Base-by-base conservation (phyloP, 805 yeast genomes). In the Sugiyamaella qingdaonensis region DNA sequence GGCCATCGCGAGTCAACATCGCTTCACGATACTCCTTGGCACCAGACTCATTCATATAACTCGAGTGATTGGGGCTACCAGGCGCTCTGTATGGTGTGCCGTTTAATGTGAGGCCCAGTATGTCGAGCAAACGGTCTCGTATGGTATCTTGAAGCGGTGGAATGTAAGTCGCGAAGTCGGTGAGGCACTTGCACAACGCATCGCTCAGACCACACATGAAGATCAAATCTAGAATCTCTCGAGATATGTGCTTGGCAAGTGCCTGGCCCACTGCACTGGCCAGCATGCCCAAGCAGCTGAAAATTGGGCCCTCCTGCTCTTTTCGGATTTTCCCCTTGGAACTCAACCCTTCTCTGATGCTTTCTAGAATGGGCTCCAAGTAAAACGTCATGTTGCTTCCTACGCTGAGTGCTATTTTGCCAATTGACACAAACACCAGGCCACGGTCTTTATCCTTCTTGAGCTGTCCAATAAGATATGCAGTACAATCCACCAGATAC, bases 231-330 rank as follows among this genome's bases (percentile, higher is more conserved):
- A 92, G 71, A 19, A 92, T 77, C 62, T 88, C 95, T 56, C 85
- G 79, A 58, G 89, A 91, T 52, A 94, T 72, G 65, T 88, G 90
- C 64, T 92, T 94, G 0, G 97, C 88, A 52, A 92, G 73, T 0
- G 96, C 95, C 10, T 96, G 95, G 0, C 97, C 97, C 13, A 92
- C 88, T 0, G 98, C 92, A 24, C 78, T 78, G 0, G 97, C 91
- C 35, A 94, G 71, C 69, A 88, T 86, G 0, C 95, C 88, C 43
- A 92, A 77, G 66, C 98, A 94, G 61, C 86, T 88, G 63, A 91
- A 92, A 18, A 92, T 80, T 1, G 96, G 90, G 0, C 88, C 85
- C 59, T 88, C 95, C 43, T 86, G 82, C 47, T 86, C 90, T 63
- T 82, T 85, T 54, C 91, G 77, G 2, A 76, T 68, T 57, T 82